These are phyloP conservation scores for Brasenia schreberi DNA, from an alignment of 164 flowering plant species.

Conservation along the genomic window DNA sequence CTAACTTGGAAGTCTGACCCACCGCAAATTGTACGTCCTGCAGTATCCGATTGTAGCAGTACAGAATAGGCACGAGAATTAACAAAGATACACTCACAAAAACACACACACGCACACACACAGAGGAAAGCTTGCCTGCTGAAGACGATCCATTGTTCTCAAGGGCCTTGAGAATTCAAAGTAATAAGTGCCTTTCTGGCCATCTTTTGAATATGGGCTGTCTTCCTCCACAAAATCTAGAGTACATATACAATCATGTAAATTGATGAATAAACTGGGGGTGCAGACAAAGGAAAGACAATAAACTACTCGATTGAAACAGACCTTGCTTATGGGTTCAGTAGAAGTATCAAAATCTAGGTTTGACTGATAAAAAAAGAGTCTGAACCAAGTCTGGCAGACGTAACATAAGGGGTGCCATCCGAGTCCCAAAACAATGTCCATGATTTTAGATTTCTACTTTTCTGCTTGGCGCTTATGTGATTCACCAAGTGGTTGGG, in stretches of 20 bases:
- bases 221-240: constrained; percentile 84
- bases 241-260: neutral
- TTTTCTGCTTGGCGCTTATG: too few relatives aligned
- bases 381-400: too few relatives aligned
- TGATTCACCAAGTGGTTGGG: too few relatives aligned
- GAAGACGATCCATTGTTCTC: constrained; percentile 91
- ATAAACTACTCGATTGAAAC: too few relatives aligned
- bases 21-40: constrained; percentile 90
- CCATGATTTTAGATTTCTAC: too few relatives aligned
- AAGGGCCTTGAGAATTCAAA: constrained; percentile 95
- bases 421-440: too few relatives aligned
- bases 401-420: too few relatives aligned
- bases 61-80: neutral
- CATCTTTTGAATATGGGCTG: constrained; percentile 58
- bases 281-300: too few relatives aligned
- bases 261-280: too few relatives aligned
- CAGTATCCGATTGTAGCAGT: constrained; percentile 5
- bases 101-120: neutral
- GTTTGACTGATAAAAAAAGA: too few relatives aligned
- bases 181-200: constrained; percentile 64
- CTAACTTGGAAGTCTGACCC: constrained; percentile 53
- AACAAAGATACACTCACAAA: neutral
- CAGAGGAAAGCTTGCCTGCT: constrained; percentile 44
- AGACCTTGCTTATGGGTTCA: too few relatives aligned
- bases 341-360: too few relatives aligned